Evolutionary conservation across 305 asterid species (phyloP), one percentile per base, ranked within the genome.

Genomic region (Fraxinus baroniana): DNA sequence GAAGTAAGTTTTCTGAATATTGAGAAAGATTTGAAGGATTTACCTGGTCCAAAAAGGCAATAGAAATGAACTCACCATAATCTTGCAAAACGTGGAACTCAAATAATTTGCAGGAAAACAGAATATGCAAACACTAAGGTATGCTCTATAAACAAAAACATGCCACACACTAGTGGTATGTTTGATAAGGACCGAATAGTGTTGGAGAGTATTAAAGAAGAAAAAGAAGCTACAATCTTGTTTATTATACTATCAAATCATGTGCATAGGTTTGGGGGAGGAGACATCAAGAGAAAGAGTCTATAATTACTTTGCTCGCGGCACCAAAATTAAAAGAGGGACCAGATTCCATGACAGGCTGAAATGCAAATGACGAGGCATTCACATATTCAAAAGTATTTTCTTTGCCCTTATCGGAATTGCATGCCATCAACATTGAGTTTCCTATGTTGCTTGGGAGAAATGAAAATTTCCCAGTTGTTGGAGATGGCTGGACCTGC

Each of bases 401-500:
- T 60, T 91, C 95, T 85, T 88, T 91, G 81, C 86, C 89, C 84
- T 87, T 87, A 84, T 87, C 89, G 76, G 88, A 79, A 86, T 81
- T 86, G 74, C 82, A 90, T 13, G 78, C 60, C 84, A 77, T 76
- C 52, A 82, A 62, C 44, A 87, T 46, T 0, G 92, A 80, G 82
- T 13, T 83, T 89, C 64, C 74, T 86, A 85, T 83, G 83, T 78
- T 88, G 81, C 85, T 82, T 1, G 84, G 24, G 78, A 84, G 84
- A 80, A 86, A 89, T 80, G 74, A 84, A 83, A 93, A 90, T 86
- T 94, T 91, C 57, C 99, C 99, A 70, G 99, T 95, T 18, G 99
- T 95, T 76, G 98, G 99, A 80, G 99, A 95, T 81, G 97, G 96
- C 87, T 88, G 89, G 71, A 86, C 97, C 99, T 95, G 86, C 74